These are phyloP conservation scores for Diaporthe helianthi DNA, from an alignment of 2,329 filamentous ascomycete species.

Conservation along the genomic window DNA sequence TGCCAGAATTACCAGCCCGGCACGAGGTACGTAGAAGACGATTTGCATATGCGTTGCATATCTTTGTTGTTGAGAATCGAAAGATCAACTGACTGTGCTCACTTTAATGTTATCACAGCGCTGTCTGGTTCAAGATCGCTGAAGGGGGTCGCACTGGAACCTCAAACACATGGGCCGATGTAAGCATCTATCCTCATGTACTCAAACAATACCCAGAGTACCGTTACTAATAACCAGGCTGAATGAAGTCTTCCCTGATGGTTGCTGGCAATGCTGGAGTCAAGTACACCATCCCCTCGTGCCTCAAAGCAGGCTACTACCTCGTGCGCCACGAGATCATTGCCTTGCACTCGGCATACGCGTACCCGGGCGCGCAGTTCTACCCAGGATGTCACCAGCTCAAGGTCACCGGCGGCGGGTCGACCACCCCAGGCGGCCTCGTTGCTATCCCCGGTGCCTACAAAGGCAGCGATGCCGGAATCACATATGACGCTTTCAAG, in stretches of 20 bases:
- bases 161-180: constrained; percentile 55
- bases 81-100: constrained; percentile 15
- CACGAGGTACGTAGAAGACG: constrained; percentile 42
- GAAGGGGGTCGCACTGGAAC: constrained; percentile 58
- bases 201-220: not conserved
- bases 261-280: constrained; percentile 50
- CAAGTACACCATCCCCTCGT: constrained; percentile 61
- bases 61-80: not conserved
- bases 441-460: constrained; percentile 64
- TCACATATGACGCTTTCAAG: constrained; percentile 61
- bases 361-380: constrained; percentile 62
- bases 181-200: constrained; percentile 38
- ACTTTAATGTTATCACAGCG: constrained; percentile 39
- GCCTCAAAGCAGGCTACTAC: constrained; percentile 61
- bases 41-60: too few relatives aligned
- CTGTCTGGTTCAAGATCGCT: constrained; percentile 65
- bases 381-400: constrained; percentile 66
- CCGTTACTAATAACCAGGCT: not conserved
- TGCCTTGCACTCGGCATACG: constrained; percentile 56
- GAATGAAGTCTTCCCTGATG: constrained; percentile 48
- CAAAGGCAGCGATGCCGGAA: constrained; percentile 54
- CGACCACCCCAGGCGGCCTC: constrained; percentile 48
- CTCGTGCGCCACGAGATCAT: constrained; percentile 66
- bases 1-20: constrained; percentile 58
- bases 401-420: constrained; percentile 58